These are phyloP conservation scores for Mangifera indica DNA, from an alignment of 345 rosid species.

Conservation along the genomic window DNA sequence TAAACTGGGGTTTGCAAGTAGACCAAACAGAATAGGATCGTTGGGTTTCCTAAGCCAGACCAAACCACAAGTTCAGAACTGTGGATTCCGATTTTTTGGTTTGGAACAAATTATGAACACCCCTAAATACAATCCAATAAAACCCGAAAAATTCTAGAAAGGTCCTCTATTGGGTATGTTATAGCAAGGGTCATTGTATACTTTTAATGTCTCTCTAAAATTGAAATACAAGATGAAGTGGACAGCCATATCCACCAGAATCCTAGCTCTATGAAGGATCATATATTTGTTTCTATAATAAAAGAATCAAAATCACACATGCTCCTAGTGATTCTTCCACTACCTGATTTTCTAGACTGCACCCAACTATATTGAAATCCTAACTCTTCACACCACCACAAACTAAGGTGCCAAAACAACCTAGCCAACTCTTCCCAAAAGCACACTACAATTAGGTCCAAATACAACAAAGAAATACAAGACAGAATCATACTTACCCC, in stretches of 20 bases:
- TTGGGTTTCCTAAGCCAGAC: no score
- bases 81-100: no score
- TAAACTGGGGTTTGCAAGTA: no score
- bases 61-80: no score
- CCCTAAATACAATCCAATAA: no score
- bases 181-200: not conserved
- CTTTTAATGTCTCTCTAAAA: not conserved
- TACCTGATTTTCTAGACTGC: not conserved
- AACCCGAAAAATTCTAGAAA: slow-evolving; percentile 1
- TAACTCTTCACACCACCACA: not conserved
- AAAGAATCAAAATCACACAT: not conserved
- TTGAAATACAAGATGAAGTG: not conserved
- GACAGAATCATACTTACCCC: not conserved
- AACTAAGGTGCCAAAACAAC: not conserved
- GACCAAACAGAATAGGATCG: no score
- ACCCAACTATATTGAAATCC: not conserved
- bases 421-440: not conserved
- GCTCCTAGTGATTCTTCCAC: not conserved
- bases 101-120: no score
- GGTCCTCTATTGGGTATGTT: not conserved
- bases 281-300: not conserved
- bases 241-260: not conserved
- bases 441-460: not conserved
- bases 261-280: not conserved
- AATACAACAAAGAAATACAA: not conserved